Percentiles rank a stretch among this genome's conserved stretches.
Evolutionary conservation across 2,329 filamentous ascomycete species (phyloP).

Genomic region (Penicillium griseofulvum): DNA sequence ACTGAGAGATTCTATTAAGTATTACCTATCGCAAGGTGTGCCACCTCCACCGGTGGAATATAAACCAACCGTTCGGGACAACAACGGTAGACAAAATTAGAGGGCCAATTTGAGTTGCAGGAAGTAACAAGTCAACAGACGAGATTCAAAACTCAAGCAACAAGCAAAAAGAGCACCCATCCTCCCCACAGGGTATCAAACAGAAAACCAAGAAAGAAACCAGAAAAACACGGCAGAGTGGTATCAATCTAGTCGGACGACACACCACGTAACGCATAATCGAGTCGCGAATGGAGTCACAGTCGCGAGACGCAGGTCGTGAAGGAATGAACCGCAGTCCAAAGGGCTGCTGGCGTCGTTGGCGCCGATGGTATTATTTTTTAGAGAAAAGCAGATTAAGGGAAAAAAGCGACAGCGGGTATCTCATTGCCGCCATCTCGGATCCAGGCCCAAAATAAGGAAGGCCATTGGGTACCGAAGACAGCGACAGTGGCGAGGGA

Average conservation of each 20-base stretch:
- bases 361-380: conserved; percentile 16
- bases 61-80: conserved; percentile 17
- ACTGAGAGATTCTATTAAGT: conserved; percentile 36
- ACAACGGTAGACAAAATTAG: conserved; percentile 26
- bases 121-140: conserved; percentile 13
- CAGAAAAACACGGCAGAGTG: conserved; percentile 25
- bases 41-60: conserved; percentile 21
- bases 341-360: conserved; percentile 7
- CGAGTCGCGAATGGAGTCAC: conserved; percentile 32
- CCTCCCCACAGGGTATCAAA: conserved; percentile 38
- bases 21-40: conserved; percentile 37
- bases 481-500: conserved; percentile 31
- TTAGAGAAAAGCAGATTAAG: conserved; percentile 13
- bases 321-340: conserved; percentile 31
- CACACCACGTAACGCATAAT: conserved; percentile 30
- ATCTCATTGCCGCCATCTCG: conserved; percentile 33
- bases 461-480: conserved; percentile 1
- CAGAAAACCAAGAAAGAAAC: conserved; percentile 26
- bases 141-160: conserved; percentile 17
- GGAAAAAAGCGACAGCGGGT: conserved; percentile 25
- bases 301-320: conserved; percentile 35
- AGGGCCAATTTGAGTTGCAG: conserved; percentile 23
- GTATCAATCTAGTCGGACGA: conserved; percentile 30
- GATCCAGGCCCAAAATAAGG: conserved; percentile 8
- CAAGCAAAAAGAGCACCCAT: conserved; percentile 26